These are phyloP conservation scores for Moesziomyces parantarcticus DNA, from an alignment of 1,284 basidiomycete species.

Conservation along the genomic window DNA sequence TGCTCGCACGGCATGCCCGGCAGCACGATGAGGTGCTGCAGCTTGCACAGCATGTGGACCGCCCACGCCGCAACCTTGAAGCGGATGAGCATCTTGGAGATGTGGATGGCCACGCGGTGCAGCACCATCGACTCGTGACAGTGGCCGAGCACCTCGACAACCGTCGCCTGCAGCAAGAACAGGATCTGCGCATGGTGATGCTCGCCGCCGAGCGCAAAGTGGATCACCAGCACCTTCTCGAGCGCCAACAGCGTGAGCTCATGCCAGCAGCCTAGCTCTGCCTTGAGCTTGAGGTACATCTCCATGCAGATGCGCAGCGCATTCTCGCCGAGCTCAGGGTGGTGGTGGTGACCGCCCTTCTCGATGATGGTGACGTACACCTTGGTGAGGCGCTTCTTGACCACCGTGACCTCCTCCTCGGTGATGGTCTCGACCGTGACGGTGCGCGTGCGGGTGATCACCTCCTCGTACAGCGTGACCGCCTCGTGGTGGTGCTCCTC, in stretches of 20 bases:
- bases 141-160: not conserved
- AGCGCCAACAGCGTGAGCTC: conserved; percentile 4
- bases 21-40: conserved; percentile 6
- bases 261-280: conserved; percentile 4
- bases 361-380: conserved; percentile 11
- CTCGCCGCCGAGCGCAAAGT: conserved; percentile 4
- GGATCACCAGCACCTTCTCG: conserved; percentile 1
- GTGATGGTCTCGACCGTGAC: conserved; percentile 10
- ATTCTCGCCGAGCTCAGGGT: conserved; percentile 8
- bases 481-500: conserved; percentile 14
- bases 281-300: conserved; percentile 9
- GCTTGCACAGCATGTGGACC: conserved; percentile 1
- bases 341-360: conserved; percentile 7
- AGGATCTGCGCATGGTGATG: conserved; percentile 1
- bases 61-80: not conserved
- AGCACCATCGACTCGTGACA: conserved; percentile 2
- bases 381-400: conserved; percentile 13
- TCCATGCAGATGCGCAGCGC: conserved; percentile 8
- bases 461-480: conserved; percentile 12
- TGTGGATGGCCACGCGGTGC: conserved; percentile 1
- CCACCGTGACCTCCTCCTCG: conserved; percentile 8
- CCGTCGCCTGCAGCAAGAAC: conserved; percentile 2
- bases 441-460: conserved; percentile 5
- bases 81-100: conserved; percentile 6
- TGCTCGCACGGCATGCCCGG: conserved; percentile 6